Conservation (phyloP, 495 filamentous ascomycete species). For the Achaetomiella virescens region DNA sequence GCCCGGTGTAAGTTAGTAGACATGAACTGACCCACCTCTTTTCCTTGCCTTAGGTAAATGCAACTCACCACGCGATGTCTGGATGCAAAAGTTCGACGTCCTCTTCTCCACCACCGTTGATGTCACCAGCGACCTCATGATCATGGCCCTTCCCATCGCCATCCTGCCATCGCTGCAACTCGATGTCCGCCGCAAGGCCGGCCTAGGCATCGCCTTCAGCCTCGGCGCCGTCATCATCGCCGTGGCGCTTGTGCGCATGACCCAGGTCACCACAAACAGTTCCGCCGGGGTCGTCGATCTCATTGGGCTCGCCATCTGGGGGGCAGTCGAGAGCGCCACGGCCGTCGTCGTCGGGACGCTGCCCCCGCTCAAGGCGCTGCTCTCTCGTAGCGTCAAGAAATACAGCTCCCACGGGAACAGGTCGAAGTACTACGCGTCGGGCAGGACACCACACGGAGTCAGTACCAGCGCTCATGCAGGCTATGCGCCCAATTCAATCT, state of each 20-base stretch:
- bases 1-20: too few relatives aligned
- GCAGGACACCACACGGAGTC: too few relatives aligned
- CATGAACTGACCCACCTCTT: not conserved
- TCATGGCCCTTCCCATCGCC: conserved; percentile 6
- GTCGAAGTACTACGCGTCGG: too few relatives aligned
- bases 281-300: not conserved
- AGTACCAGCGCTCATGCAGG: too few relatives aligned
- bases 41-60: not conserved
- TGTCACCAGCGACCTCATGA: conserved; percentile 2
- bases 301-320: conserved; percentile 8
- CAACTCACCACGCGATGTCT: not conserved
- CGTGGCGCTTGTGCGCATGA: conserved; percentile 5
- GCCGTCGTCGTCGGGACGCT: not conserved
- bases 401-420: not conserved
- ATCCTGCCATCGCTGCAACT: conserved; percentile 1
- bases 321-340: not conserved
- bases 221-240: conserved; percentile 7
- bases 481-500: too few relatives aligned
- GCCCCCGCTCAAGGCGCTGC: conserved; percentile 2
- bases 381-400: not conserved
- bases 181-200: not conserved
- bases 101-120: not conserved
- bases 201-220: conserved; percentile 4
- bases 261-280: not conserved
- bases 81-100: conserved; percentile 3